phyloP scores from a whole-genome alignment of 768 basidiomycete species.

The Suillus ampliporus region DNA sequence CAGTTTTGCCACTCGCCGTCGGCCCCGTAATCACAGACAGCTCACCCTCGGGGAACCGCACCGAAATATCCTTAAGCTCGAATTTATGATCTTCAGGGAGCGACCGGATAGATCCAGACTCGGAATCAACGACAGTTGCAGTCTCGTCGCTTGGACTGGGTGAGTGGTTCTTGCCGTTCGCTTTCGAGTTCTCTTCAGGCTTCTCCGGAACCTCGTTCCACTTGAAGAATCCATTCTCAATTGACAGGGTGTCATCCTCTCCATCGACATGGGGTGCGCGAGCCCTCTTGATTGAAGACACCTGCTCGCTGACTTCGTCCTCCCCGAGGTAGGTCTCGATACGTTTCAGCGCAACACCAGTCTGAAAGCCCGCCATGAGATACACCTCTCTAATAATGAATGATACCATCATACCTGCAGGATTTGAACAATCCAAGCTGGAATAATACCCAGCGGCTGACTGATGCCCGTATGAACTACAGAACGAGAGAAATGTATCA shows the following conservation, averaged over 20 bases:
- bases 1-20: slow-evolving; percentile 57
- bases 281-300: slow-evolving; percentile 57
- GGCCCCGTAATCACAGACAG: slow-evolving; percentile 53
- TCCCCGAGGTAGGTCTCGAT: slow-evolving; percentile 66
- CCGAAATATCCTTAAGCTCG: slow-evolving; percentile 48
- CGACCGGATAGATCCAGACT: slow-evolving; percentile 19
- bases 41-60: slow-evolving; percentile 53
- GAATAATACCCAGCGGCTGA: slow-evolving; percentile 78
- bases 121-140: slow-evolving; percentile 19
- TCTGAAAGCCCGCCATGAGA: slow-evolving; percentile 35
- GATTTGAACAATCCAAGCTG: slow-evolving; percentile 78
- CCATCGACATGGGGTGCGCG: slow-evolving; percentile 25
- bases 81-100: slow-evolving; percentile 41
- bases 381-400: background rate
- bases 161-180: slow-evolving; percentile 19
- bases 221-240: slow-evolving; percentile 56
- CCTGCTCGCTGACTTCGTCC: slow-evolving; percentile 65
- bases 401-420: slow-evolving; percentile 50
- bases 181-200: slow-evolving; percentile 30
- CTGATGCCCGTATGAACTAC: slow-evolving; percentile 36
- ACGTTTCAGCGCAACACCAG: slow-evolving; percentile 61
- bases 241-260: slow-evolving; percentile 46
- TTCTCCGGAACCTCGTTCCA: slow-evolving; percentile 57
- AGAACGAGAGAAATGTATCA: slow-evolving; percentile 5
- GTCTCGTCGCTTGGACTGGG: slow-evolving; percentile 14